A percentile compares a stretch with the other conserved stretches of the same genome.
Conservation (phyloP, 164 flowering plant species). For the Magnolia officinalis region DNA sequence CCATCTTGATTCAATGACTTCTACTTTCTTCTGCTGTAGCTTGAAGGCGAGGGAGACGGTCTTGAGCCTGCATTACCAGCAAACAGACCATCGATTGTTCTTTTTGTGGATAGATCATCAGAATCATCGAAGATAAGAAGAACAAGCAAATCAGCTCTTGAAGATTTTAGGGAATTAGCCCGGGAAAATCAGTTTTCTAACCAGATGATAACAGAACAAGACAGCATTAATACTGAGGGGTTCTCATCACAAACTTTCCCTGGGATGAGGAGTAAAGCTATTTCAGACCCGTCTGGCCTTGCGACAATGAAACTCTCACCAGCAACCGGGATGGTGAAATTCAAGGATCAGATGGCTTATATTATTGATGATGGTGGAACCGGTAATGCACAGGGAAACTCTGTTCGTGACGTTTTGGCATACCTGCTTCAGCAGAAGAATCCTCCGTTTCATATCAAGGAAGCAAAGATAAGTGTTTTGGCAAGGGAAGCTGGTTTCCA, state of each 20-base stretch:
- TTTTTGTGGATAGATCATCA: conserved; percentile 87
- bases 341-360: conserved; percentile 54
- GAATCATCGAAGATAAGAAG: conserved; percentile 40
- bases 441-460: conserved; percentile 23
- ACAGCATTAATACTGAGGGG: conserved; percentile 14
- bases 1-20: not conserved
- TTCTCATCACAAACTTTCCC: conserved; percentile 22
- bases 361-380: conserved; percentile 55
- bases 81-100: conserved; percentile 63
- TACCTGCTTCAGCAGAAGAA: conserved; percentile 46
- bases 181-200: conserved; percentile 23
- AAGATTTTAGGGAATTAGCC: conserved; percentile 52
- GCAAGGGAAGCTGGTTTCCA: conserved; percentile 81
- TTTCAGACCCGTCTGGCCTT: conserved; percentile 20
- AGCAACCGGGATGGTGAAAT: conserved; percentile 21
- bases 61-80: conserved; percentile 50
- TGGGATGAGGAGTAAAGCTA: conserved; percentile 14
- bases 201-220: conserved; percentile 17
- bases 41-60: conserved; percentile 49
- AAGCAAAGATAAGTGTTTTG: conserved; percentile 54
- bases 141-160: conserved; percentile 62
- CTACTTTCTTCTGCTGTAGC: conserved; percentile 36
- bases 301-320: conserved; percentile 26
- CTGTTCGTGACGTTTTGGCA: conserved; percentile 59
- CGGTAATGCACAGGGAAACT: conserved; percentile 41